Evolutionary conservation across 495 filamentous ascomycete species (phyloP).

Genomic region (Friedmanniomyces simplex): DNA sequence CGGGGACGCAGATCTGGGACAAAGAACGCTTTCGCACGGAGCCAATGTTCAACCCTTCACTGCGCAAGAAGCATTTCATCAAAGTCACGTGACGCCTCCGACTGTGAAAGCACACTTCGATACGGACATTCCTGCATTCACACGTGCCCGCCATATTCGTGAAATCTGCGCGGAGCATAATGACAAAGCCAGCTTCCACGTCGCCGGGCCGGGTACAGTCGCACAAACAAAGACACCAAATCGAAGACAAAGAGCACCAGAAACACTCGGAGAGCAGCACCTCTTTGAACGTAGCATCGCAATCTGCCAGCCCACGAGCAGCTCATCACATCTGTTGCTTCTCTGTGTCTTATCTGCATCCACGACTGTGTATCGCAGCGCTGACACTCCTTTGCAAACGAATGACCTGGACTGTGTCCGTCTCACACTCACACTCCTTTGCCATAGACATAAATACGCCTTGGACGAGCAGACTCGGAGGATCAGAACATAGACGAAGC

Average conservation of each 20-base stretch:
- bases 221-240: neutral
- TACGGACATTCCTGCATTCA: neutral
- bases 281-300: neutral
- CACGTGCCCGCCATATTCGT: neutral
- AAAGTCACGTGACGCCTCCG: too few species aligned
- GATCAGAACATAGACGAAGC: slow-evolving; percentile 11
- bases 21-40: too few species aligned
- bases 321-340: neutral
- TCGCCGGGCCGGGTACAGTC: neutral
- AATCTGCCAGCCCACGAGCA: neutral
- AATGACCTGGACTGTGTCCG: neutral
- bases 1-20: too few species aligned
- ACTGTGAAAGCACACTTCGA: neutral
- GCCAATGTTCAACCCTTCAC: too few species aligned
- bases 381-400: neutral
- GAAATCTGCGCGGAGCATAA: neutral
- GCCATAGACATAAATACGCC: neutral
- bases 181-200: neutral
- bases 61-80: too few species aligned
- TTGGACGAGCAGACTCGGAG: neutral
- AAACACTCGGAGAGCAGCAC: neutral
- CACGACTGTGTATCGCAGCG: neutral
- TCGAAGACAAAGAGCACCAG: neutral
- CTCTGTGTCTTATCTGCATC: neutral
- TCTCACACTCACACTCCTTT: slow-evolving; percentile 6